Percentiles rank a stretch among this genome's conserved stretches.
These are phyloP conservation scores for Leucocoprinus birnbaumii DNA, from an alignment of 768 basidiomycete species.

Conservation along the genomic window DNA sequence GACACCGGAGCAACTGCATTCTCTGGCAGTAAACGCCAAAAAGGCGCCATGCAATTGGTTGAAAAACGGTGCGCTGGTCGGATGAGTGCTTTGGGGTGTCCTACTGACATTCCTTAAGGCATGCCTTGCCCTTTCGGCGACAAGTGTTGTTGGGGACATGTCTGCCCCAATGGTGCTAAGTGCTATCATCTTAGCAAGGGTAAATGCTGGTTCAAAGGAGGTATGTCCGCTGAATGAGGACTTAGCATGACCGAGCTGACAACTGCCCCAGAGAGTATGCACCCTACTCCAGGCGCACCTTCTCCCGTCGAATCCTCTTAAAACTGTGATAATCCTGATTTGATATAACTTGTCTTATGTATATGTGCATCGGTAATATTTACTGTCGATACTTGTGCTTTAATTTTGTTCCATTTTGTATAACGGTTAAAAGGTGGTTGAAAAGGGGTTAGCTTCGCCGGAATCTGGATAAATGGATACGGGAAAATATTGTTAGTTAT, in stretches of 20 bases:
- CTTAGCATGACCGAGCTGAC: not conserved
- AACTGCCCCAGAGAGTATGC: slow-evolving; percentile 10
- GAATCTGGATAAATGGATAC: not conserved
- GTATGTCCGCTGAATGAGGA: slow-evolving; percentile 24
- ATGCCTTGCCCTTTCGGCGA: slow-evolving; percentile 74
- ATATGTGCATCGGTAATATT: slow-evolving; percentile 13
- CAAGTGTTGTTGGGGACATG: slow-evolving; percentile 80
- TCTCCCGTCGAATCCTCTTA: slow-evolving; percentile 9
- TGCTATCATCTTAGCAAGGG: slow-evolving; percentile 74
- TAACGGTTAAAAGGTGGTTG: slow-evolving; percentile 4
- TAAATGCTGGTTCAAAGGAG: slow-evolving; percentile 88
- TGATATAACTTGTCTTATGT: slow-evolving; percentile 7
- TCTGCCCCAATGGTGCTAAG: slow-evolving; percentile 75
- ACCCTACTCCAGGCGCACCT: not conserved
- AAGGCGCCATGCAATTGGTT: slow-evolving; percentile 86
- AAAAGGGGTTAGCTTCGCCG: not conserved
- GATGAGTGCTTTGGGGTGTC: not conserved
- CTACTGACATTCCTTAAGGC: slow-evolving; percentile 34
- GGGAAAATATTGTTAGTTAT: not conserved
- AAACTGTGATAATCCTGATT: not conserved
- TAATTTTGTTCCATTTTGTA: slow-evolving; percentile 8
- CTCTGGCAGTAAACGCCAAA: slow-evolving; percentile 74
- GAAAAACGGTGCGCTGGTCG: slow-evolving; percentile 56
- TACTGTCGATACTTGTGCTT: slow-evolving; percentile 8
- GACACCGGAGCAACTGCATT: slow-evolving; percentile 66